Conservation (phyloP, 2,329 filamentous ascomycete species). For the Raffaelea albimanens region DNA sequence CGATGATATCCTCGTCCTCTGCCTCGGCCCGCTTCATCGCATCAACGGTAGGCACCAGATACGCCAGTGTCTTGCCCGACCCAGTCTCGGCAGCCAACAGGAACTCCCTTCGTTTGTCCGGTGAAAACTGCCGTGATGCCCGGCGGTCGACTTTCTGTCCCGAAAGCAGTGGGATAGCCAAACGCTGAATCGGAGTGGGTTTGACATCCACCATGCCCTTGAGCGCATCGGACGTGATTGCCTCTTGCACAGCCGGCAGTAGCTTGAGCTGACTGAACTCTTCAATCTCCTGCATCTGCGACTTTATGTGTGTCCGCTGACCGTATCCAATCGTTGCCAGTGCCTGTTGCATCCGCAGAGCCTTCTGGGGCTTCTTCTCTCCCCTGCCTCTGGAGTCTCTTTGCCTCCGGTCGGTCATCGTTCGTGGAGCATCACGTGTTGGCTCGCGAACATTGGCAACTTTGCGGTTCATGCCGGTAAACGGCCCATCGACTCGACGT, state of each 20-base stretch:
- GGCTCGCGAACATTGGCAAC: slow-evolving; percentile 33
- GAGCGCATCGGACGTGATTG: slow-evolving; percentile 64
- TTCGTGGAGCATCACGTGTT: slow-evolving; percentile 10
- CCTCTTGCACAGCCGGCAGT: slow-evolving; percentile 59
- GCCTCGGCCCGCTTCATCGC: slow-evolving; percentile 71
- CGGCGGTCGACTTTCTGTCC: slow-evolving; percentile 34
- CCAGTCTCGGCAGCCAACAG: slow-evolving; percentile 92
- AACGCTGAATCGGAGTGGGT: slow-evolving; percentile 81
- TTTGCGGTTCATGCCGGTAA: slow-evolving; percentile 47
- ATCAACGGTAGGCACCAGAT: slow-evolving; percentile 76
- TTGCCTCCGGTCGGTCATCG: too few species aligned
- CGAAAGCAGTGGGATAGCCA: slow-evolving; percentile 77
- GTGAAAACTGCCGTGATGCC: neutral
- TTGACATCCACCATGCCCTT: slow-evolving; percentile 63
- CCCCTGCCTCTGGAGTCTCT: neutral
- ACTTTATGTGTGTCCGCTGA: slow-evolving; percentile 43
- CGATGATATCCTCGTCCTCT: slow-evolving; percentile 46
- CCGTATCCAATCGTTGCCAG: slow-evolving; percentile 70
- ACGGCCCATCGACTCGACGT: slow-evolving; percentile 37
- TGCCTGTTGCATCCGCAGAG: slow-evolving; percentile 86
- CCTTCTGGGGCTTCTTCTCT: slow-evolving; percentile 52
- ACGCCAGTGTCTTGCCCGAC: slow-evolving; percentile 92
- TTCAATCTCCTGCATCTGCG: slow-evolving; percentile 55
- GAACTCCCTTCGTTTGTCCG: slow-evolving; percentile 39
- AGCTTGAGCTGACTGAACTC: slow-evolving; percentile 76